phyloP scores from a whole-genome alignment of 2,329 filamentous ascomycete species.

The Penicillium freii region DNA sequence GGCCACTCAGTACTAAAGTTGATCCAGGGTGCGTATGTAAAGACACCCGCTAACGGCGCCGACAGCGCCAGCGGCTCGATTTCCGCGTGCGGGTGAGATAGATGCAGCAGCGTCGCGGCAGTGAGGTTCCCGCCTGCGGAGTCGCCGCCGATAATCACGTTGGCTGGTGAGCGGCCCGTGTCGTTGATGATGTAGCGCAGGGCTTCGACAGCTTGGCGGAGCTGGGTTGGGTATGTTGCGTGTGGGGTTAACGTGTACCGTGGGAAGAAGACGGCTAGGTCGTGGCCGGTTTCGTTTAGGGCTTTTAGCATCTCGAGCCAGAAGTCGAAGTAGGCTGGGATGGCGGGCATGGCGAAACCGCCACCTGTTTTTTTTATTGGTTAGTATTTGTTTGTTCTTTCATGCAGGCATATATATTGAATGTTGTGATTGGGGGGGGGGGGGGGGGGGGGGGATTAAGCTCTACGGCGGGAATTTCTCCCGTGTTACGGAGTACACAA shows the following conservation, averaged over 20 bases:
- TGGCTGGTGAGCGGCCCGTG: conserved; percentile 30
- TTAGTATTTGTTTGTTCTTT: neutral
- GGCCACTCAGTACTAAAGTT: conserved; percentile 46
- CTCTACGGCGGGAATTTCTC: neutral
- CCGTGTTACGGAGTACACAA: conserved; percentile 3
- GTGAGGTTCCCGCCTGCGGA: conserved; percentile 44
- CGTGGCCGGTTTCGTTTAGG: conserved; percentile 42
- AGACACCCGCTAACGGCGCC: conserved; percentile 43
- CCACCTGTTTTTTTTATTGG: conserved; percentile 44
- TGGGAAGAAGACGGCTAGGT: conserved; percentile 51
- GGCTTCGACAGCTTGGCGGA: conserved; percentile 39
- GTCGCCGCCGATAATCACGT: conserved; percentile 41
- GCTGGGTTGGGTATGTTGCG: conserved; percentile 39
- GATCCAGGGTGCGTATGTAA: conserved; percentile 58
- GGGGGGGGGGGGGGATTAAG: neutral
- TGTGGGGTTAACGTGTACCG: conserved; percentile 54
- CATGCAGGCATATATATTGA: neutral
- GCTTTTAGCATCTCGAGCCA: conserved; percentile 41
- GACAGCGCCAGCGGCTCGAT: conserved; percentile 42
- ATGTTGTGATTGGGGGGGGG: neutral
- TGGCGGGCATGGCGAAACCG: conserved; percentile 51
- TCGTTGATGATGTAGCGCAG: conserved; percentile 40
- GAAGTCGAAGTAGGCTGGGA: conserved; percentile 47
- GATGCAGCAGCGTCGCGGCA: conserved; percentile 33
- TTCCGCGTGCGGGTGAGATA: conserved; percentile 54